These are phyloP conservation scores for Colletotrichum orchidophilum DNA, from an alignment of 2,329 filamentous ascomycete genomes.

Conservation along the genomic window DNA sequence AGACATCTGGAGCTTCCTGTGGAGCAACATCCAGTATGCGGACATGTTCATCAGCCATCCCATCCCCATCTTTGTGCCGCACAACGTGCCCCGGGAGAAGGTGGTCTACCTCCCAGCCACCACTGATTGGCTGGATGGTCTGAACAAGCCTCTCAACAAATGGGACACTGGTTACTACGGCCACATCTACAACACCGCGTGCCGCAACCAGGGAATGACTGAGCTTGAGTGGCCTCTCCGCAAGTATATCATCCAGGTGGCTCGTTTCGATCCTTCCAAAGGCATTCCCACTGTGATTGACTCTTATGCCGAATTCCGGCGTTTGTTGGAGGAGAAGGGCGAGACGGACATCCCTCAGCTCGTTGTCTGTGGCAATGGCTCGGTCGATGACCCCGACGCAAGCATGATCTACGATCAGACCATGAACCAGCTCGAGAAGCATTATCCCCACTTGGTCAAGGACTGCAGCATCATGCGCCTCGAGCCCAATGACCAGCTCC, in stretches of 20 bases:
- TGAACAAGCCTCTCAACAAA: constrained; percentile 78
- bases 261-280: constrained; percentile 85
- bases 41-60: constrained; percentile 88
- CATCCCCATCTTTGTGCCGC: constrained; percentile 78
- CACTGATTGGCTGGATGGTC: constrained; percentile 84
- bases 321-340: constrained; percentile 63
- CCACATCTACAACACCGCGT: constrained; percentile 74
- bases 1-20: constrained; percentile 80
- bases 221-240: constrained; percentile 65
- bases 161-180: constrained; percentile 81
- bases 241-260: constrained; percentile 82
- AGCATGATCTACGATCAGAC: constrained; percentile 77
- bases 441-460: constrained; percentile 68
- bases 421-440: constrained; percentile 70
- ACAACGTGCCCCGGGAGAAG: constrained; percentile 70
- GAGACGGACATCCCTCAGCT: constrained; percentile 72
- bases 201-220: constrained; percentile 68
- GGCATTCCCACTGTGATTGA: constrained; percentile 82
- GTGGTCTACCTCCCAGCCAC: constrained; percentile 83
- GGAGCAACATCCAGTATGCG: constrained; percentile 74
- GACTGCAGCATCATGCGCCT: constrained; percentile 81
- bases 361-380: constrained; percentile 81
- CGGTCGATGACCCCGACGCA: constrained; percentile 83
- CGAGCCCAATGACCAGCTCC: constrained; percentile 80
- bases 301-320: constrained; percentile 77